Conservation (phyloP, 306 rosid species). For the Arachis hypogaea region DNA sequence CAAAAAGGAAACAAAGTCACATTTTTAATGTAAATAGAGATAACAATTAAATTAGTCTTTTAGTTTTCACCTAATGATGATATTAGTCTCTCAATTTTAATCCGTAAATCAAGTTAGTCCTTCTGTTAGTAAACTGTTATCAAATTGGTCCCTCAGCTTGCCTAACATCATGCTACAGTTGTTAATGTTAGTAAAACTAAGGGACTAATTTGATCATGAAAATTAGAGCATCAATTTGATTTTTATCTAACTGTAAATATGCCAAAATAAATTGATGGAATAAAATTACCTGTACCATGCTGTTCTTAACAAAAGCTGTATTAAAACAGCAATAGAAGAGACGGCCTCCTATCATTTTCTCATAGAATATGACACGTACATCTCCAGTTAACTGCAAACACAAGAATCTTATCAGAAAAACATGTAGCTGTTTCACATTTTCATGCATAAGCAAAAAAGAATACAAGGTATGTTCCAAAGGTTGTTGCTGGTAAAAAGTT, state of each 20-base stretch:
- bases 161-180: too few relatives aligned
- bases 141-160: too few relatives aligned
- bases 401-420: too few relatives aligned
- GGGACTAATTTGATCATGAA: too few relatives aligned
- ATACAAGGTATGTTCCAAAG: conserved; percentile 6
- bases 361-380: conserved; percentile 81
- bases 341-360: conserved; percentile 91
- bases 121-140: too few relatives aligned
- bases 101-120: too few relatives aligned
- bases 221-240: too few relatives aligned
- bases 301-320: conserved; percentile 79
- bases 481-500: background rate
- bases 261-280: background rate
- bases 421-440: background rate
- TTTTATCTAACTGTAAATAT: background rate
- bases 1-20: conserved; percentile 29
- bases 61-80: too few relatives aligned
- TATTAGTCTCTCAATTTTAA: too few relatives aligned
- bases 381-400: conserved; percentile 77
- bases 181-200: too few relatives aligned
- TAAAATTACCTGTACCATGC: conserved; percentile 76
- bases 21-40: background rate
- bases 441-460: background rate
- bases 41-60: too few relatives aligned
- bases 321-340: conserved; percentile 95